Percentiles rank a stretch among this genome's conserved stretches.
phyloP scores from a whole-genome alignment of 257 asterid species.

The Solanum corneliomulleri region DNA sequence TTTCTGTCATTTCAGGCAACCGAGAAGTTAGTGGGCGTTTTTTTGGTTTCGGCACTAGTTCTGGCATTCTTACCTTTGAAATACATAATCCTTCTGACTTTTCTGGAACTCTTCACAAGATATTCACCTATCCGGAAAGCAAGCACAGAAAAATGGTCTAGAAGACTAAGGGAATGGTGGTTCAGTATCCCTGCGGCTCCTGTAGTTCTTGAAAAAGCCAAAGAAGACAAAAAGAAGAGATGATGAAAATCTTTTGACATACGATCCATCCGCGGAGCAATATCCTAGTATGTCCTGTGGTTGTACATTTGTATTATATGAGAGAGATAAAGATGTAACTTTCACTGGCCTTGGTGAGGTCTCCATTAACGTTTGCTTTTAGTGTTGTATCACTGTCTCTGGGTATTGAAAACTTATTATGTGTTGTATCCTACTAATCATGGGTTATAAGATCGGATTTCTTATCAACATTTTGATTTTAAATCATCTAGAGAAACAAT shows the following conservation, averaged over 20 bases:
- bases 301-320: not conserved
- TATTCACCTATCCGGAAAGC: constrained; percentile 62
- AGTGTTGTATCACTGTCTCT: not conserved
- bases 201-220: constrained; percentile 44
- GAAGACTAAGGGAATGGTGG: constrained; percentile 95
- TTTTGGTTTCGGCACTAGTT: constrained; percentile 40
- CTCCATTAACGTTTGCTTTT: not conserved
- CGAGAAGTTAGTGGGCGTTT: constrained; percentile 48
- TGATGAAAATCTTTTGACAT: constrained; percentile 7
- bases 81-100: constrained; percentile 34
- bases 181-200: constrained; percentile 95
- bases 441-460: not conserved
- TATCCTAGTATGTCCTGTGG: not conserved
- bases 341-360: not conserved
- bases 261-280: not conserved
- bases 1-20: constrained; percentile 47
- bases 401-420: not conserved
- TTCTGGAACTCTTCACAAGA: constrained; percentile 61
- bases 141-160: constrained; percentile 69
- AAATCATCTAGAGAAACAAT: not conserved
- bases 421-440: not conserved
- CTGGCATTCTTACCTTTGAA: constrained; percentile 49
- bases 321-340: not conserved
- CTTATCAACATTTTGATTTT: not conserved
- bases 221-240: constrained; percentile 66